phyloP scores from a whole-genome alignment of 768 basidiomycete species.

The Podaxis rugospora region DNA sequence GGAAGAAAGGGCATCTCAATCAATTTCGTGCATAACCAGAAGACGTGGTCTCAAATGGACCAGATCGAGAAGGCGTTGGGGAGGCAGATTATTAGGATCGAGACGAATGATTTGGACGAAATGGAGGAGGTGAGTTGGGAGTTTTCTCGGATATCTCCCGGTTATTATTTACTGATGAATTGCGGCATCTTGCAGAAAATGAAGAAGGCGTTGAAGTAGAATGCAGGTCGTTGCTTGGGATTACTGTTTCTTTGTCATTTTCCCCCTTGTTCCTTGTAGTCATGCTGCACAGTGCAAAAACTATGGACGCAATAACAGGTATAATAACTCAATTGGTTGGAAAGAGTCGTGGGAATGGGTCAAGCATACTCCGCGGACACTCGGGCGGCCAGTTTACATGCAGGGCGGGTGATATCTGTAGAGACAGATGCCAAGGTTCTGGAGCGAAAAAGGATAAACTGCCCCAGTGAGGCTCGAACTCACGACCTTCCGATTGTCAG shows the following conservation, averaged over 20 bases:
- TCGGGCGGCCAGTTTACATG: too few relatives aligned
- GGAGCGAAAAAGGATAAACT: slow-evolving; percentile 18
- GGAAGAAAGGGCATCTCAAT: slow-evolving; percentile 96
- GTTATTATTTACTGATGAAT: slow-evolving; percentile 2
- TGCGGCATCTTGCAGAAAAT: slow-evolving; percentile 48
- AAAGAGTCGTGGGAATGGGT: too few relatives aligned
- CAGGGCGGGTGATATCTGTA: too few relatives aligned
- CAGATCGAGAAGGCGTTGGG: slow-evolving; percentile 78
- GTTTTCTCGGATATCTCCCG: neutral
- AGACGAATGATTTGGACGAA: slow-evolving; percentile 85
- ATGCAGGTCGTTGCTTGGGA: too few relatives aligned
- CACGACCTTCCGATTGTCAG: slow-evolving; percentile 55
- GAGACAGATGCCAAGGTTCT: too few relatives aligned
- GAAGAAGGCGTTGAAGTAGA: slow-evolving; percentile 74
- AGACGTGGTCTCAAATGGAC: slow-evolving; percentile 87
- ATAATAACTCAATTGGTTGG: too few relatives aligned
- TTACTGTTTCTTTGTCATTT: too few relatives aligned
- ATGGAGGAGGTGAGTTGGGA: slow-evolving; percentile 79
- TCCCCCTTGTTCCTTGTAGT: too few relatives aligned
- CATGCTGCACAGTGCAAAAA: too few relatives aligned
- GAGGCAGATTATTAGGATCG: slow-evolving; percentile 77
- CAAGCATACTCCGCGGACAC: too few relatives aligned
- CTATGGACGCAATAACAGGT: too few relatives aligned
- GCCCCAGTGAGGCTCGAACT: slow-evolving; percentile 68
- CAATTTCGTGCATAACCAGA: slow-evolving; percentile 92